Conservation (phyloP, 139 green algal species). For the Closterium sp. region DNA sequence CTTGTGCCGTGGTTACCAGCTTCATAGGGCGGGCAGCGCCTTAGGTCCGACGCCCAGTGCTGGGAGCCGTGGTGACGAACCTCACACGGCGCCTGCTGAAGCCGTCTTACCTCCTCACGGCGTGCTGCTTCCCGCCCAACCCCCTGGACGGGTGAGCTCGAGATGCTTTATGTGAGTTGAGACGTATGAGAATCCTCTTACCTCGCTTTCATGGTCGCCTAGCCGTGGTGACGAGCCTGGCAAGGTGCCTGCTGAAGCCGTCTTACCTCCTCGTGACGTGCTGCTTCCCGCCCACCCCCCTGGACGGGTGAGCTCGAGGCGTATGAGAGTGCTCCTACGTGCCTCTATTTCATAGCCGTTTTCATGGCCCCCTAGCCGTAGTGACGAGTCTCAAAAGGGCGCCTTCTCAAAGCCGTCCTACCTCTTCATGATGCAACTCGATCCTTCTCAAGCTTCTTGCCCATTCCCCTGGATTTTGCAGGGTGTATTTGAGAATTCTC, state of each 20-base stretch:
- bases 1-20: too few species aligned
- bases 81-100: conserved; percentile 79
- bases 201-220: neutral
- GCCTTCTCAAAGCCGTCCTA: conserved; percentile 78
- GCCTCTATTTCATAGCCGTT: neutral
- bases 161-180: too few species aligned
- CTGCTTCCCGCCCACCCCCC: conserved; percentile 78
- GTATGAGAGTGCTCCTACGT: neutral
- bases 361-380: conserved; percentile 56
- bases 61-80: too few species aligned
- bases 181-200: neutral
- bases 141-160: conserved; percentile 70
- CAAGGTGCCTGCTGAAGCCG: conserved; percentile 78
- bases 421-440: conserved; percentile 74
- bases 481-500: too few species aligned
- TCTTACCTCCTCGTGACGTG: conserved; percentile 81
- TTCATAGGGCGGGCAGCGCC: too few species aligned
- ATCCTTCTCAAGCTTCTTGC: conserved; percentile 84
- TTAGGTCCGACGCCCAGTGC: too few species aligned
- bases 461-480: conserved; percentile 82
- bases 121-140: conserved; percentile 85
- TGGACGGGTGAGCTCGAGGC: conserved; percentile 66
- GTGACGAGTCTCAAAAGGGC: conserved; percentile 82
- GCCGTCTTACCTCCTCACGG: conserved; percentile 74
- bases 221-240: conserved; percentile 80